Base-by-base conservation (phyloP, 2,329 filamentous ascomycete species). In the Zymoseptoria brevis region DNA sequence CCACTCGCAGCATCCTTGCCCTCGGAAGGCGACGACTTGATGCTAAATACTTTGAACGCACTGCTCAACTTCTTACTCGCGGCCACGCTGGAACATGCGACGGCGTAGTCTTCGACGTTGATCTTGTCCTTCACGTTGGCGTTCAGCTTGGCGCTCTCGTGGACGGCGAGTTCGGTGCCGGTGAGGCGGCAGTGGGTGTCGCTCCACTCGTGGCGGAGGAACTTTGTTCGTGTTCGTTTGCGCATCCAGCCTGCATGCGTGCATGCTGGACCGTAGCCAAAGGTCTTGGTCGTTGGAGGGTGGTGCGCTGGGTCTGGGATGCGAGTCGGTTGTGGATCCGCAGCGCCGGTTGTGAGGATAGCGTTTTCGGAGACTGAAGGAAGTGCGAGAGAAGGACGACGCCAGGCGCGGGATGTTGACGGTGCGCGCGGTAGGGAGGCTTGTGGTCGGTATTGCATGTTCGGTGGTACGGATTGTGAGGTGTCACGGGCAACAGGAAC, bases 201-300 rank as follows among this genome's bases (percentile, higher is more conserved):
- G 70, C 91, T 85, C 92, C 92, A 96, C 77, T 96, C 92, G 74
- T 96, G 89, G 50, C 90, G 89, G 61, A 96, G 83, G 79, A 96
- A 86, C 70, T 86, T 86, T 35, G 88, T 95, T 77, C 90, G 90
- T 71, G 93, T 89, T 80, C 96, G 96, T 80, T 96, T 96, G 53
- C 60, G 62, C 85, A 99, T 96, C 75, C 87, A 91, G 1, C 94
- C 94, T 54, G 89, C 84, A 74, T 92, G 89, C 26, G 64, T 71
- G 62, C 70, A 71, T 50, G 69, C 67, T 7, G 60, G 55, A 29
- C 72, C 72, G 64, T 73, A 74, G 52, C 70, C 69, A 52, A 71
- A 71, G 26, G 67, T 57, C 52, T 69, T 60, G 8, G 67, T 64
- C 13, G 61, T 53, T 3, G 69, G 67, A 53, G 55, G 60, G 73